These are phyloP conservation scores for Paramecium sexaurelia DNA, from an alignment of 73 alveolate genomes.

Conservation along the genomic window DNA sequence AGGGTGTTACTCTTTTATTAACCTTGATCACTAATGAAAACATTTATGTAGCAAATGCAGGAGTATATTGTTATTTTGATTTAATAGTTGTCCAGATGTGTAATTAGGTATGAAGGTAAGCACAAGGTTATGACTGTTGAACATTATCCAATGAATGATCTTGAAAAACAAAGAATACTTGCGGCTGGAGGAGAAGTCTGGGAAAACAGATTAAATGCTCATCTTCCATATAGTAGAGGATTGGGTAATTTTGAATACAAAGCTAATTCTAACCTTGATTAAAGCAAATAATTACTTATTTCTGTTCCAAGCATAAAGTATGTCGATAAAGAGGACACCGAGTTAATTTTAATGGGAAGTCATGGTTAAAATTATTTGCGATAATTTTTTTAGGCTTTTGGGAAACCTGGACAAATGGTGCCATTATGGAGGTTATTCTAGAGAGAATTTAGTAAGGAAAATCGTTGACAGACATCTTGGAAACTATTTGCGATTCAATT, in stretches of 20 bases:
- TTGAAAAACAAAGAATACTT: background rate
- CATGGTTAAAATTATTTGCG: background rate
- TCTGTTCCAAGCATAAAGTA: conserved; percentile 13
- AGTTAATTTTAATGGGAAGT: conserved; percentile 41
- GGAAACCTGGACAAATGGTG: conserved; percentile 53
- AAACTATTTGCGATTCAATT: conserved; percentile 6
- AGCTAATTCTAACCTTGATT: background rate
- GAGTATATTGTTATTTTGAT: background rate
- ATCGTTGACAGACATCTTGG: background rate
- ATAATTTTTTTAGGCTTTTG: conserved; percentile 3
- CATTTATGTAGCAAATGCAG: conserved; percentile 43
- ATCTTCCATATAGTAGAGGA: conserved; percentile 38
- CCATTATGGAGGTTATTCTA: background rate
- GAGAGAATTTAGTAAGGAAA: conserved; percentile 11
- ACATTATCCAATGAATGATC: conserved; percentile 31
- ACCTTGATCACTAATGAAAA: conserved; percentile 9
- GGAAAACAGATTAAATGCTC: conserved; percentile 57
- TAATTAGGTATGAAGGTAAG: background rate
- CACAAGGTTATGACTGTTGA: conserved; percentile 52
- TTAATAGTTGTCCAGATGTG: conserved; percentile 4
- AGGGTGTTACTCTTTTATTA: background rate
- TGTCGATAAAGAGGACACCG: background rate
- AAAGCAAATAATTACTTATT: background rate
- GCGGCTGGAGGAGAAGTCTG: conserved; percentile 59
- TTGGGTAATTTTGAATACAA: conserved; percentile 43